Base-by-base conservation (phyloP, 2,329 filamentous ascomycete genomes). In the Talaromyces atroroseus region DNA sequence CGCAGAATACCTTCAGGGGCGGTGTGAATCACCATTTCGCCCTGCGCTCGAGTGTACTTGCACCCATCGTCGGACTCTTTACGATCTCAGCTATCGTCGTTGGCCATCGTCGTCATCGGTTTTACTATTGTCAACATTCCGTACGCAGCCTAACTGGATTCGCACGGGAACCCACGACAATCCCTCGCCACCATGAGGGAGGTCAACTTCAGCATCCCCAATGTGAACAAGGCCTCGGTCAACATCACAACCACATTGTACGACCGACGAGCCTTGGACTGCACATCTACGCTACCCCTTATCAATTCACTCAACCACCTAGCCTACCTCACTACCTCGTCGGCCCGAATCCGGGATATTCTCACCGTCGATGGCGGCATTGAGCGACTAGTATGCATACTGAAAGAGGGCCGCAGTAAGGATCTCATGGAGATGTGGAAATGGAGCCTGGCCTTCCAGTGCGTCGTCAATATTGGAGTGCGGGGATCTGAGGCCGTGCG, bases 341-440 rank as follows among this genome's bases (percentile, higher is more conserved):
- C 94, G 2, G 92, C 92, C 60, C 90, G 94, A 61, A 99, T 99
- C 73, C 86, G 94, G 66, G 94, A 99, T 71, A 99, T 99, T 61
- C 83, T 99, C 62, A 97, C 92, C 57, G 90, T 99, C 76, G 94
- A 99, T 88, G 94, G 94, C 74, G 94, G 94, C 60, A 94, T 99
- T 73, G 94, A 99, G 78, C 81, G 92, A 62, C 80, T 99, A 64
- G 90, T 99, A 71, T 96, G 91, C 82, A 96, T 99, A 69, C 83
- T 99, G 73, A 99, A 99, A 76, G 90, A 96, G 75, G 94, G 94
- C 61, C 83, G 94, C 70, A 96, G 90, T 76, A 95, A 92, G 75
- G 92, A 99, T 72, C 88, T 96, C 86, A 96, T 97, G 92, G 92
- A 96, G 73, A 96, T 96, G 89, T 99, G 94, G 94, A 97, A 97